Evolutionary conservation across 306 rosid genomes (phyloP), one percentile per base, ranked within the genome.

Genomic region (Prinsepia uniflora): DNA sequence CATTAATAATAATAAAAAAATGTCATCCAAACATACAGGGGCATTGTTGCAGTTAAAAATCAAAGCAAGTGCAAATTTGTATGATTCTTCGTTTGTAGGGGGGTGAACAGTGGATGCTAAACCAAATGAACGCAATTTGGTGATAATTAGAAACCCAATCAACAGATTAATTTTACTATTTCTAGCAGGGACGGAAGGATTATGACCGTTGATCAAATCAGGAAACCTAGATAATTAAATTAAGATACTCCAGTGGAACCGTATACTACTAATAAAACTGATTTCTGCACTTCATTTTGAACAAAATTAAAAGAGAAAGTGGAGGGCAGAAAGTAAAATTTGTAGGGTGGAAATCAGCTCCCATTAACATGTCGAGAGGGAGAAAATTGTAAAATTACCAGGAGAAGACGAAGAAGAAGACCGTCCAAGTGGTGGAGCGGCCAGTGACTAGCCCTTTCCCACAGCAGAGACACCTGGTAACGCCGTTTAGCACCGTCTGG

Each of bases 381-480:
- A 50, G 6, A 10, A 6, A 4, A 71, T 4, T 60, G 47, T 39
- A 69, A 55, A 70, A 19, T 67, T 76, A 88, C 99, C 97, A 94
- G 11, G 97, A 87, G 73, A 94, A 81, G 63, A 84, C 71, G 84
- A 87, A 94, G 85, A 89, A 84, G 82, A 87, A 15, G 82, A 85
- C 69, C 34, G 98, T 82, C 58, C 80, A 73, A 11, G 96, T 86
- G 73, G 96, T 75, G 74, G 86, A 54, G 62, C 80, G 53, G 65
- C 96, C 94, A 10, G 87, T 74, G 58, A 89, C 76, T 18, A 94
- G 86, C 49, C 99, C 99, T 77, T 86, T 90, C 11, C 99, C 97
- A 43, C 88, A 94, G 77, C 99, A 94, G 42, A 90, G 86, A 81
- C 99, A 94, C 79, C 90, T 85, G 1, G 99, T 94, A 22, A 87